Percentiles rank a stretch among this genome's conserved stretches.
These are phyloP conservation scores for Tolypocladium album DNA, from an alignment of 2,329 filamentous ascomycete species.

Conservation along the genomic window DNA sequence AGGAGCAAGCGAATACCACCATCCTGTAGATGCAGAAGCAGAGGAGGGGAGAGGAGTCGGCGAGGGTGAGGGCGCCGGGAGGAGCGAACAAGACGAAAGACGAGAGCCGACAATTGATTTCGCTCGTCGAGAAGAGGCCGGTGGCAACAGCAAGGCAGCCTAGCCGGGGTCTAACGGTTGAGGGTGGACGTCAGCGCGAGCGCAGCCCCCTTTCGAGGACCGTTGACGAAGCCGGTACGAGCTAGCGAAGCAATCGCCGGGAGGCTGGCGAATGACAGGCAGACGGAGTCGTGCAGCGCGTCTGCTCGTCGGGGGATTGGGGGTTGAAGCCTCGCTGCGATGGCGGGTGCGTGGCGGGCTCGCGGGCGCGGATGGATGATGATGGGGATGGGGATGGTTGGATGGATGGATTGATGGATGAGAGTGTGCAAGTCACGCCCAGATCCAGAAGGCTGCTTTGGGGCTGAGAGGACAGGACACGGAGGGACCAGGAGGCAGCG, in stretches of 20 bases:
- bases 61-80: constrained; percentile 4
- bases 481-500: neutral
- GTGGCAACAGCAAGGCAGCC: neutral
- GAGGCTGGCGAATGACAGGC: neutral
- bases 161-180: neutral
- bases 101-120: constrained; percentile 1
- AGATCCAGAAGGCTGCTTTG: neutral
- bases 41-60: constrained; percentile 9
- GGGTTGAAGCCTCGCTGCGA: neutral
- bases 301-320: neutral
- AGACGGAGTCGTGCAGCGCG: neutral
- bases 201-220: constrained; percentile 3
- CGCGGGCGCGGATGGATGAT: neutral
- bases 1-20: constrained; percentile 41
- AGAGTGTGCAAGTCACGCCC: neutral
- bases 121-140: neutral
- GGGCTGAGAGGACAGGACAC: neutral
- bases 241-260: neutral
- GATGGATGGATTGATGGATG: neutral
- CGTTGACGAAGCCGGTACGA: neutral
- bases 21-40: constrained; percentile 37
- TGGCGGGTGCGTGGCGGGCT: neutral
- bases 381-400: neutral
- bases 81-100: neutral
- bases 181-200: neutral